phyloP scores from a whole-genome alignment of 352 stramenopile species.

The Pythium biforme region DNA sequence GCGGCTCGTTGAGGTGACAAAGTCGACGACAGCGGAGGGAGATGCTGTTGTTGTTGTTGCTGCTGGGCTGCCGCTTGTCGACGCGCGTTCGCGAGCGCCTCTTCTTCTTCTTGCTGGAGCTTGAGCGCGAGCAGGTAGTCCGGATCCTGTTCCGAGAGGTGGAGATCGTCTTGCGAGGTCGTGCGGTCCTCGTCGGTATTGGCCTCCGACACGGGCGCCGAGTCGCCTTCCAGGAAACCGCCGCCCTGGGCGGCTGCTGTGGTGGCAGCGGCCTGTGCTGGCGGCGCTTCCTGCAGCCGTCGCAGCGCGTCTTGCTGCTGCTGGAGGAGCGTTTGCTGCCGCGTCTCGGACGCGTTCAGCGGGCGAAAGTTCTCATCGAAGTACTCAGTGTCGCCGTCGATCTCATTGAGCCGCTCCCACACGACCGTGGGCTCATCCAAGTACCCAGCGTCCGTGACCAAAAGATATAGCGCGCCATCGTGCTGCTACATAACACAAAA shows the following conservation, averaged over 20 bases:
- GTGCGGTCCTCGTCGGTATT: slow-evolving; percentile 21
- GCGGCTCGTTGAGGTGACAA: neutral
- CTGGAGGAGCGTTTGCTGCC: slow-evolving; percentile 66
- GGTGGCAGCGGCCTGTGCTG: neutral
- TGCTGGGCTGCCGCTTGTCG: neutral
- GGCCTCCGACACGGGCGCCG: slow-evolving; percentile 12
- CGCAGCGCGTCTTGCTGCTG: slow-evolving; percentile 53
- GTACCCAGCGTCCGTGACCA: slow-evolving; percentile 98
- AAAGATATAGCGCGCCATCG: slow-evolving; percentile 91
- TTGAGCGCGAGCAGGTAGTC: slow-evolving; percentile 75
- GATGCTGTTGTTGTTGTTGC: neutral
- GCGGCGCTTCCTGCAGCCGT: slow-evolving; percentile 22
- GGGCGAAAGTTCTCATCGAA: slow-evolving; percentile 63
- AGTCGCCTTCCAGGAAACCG: neutral
- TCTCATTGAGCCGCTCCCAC: slow-evolving; percentile 95
- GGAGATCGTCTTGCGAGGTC: slow-evolving; percentile 18
- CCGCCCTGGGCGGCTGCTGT: neutral
- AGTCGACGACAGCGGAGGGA: neutral
- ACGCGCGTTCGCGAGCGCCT: slow-evolving; percentile 28
- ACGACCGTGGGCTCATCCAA: slow-evolving; percentile 90
- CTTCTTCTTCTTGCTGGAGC: slow-evolving; percentile 83
- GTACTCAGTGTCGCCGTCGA: slow-evolving; percentile 83
- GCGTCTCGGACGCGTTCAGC: slow-evolving; percentile 61
- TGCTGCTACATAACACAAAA: slow-evolving; percentile 41
- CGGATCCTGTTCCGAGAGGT: slow-evolving; percentile 34